Evolutionary conservation across 2,329 filamentous ascomycete genomes (phyloP), one percentile per base, ranked within the genome.

Genomic region (Magnaporthales sp.): DNA sequence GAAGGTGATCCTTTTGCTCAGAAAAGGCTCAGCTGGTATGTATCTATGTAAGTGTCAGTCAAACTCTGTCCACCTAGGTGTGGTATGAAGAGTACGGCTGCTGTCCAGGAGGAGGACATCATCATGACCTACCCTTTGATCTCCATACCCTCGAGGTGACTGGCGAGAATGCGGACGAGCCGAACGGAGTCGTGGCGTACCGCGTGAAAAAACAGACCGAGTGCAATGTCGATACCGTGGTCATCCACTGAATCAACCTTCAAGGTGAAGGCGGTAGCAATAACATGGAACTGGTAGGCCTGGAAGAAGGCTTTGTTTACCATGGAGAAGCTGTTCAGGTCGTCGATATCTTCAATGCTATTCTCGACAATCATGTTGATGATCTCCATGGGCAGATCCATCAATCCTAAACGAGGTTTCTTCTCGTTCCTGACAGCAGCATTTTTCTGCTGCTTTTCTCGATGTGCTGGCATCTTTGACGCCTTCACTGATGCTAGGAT

Each of bases 101-200:
- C 15, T 51, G 38, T 19, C n/a, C 38, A 4, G 19, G 8, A n/a
- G n/a, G 19, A 30, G 60, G 27, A 32, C 60, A 11, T 62, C 27
- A 10, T 4, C 30, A 24, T 19, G 24, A 30, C 62, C n/a, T 63
- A 63, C 62, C 29, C 31, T 19, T 32, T 38, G 62, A 63, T 22
- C 22, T 32, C 19, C 19, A 63, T 32, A 8, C n/a, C 11, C 5
- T 6, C 13, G 2, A n/a, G 3, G 11, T 22, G 29, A 26, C 22
- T 27, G 4, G 30, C 46, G 11, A 66, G 46, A 27, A 31, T 60
- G 22, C n/a, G 11, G 29, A 66, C 26, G 26, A 66, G 22, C 5
- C 58, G 30, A 26, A 61, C 54, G 5, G 64, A 66, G 54, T 66
- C 64, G 64, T 26, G 22, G 13, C 64, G 51, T 15, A 66, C 64